Conservation (phyloP, 768 basidiomycete genomes). For the Phanerodontia chrysosporium region DNA sequence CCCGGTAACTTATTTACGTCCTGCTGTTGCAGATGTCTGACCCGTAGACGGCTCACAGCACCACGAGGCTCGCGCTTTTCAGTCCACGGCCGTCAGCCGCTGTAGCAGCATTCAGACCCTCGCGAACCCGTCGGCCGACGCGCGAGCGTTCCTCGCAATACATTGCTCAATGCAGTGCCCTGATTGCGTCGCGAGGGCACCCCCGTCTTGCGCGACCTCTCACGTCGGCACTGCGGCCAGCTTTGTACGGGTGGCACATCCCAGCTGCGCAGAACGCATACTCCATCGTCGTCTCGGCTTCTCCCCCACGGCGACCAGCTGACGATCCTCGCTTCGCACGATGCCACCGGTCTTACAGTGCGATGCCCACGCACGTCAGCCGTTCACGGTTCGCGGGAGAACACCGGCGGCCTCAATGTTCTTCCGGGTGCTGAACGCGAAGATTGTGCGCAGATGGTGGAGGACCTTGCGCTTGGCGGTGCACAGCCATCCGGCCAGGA, state of each 20-base stretch:
- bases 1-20: not conserved
- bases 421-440: not conserved
- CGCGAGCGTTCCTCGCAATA: too few species aligned
- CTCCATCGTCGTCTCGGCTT: not conserved
- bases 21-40: not conserved
- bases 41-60: not conserved
- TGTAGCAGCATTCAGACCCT: not conserved
- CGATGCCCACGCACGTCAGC: not conserved
- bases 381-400: not conserved
- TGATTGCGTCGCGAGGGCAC: too few species aligned
- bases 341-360: not conserved
- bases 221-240: too few species aligned
- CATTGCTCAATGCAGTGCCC: too few species aligned
- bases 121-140: too few species aligned
- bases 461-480: too few species aligned
- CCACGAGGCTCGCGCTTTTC: too few species aligned
- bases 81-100: too few species aligned
- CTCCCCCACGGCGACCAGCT: not conserved
- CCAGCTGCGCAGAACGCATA: too few species aligned
- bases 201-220: too few species aligned
- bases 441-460: not conserved
- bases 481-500: too few species aligned
- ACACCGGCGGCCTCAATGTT: not conserved
- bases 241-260: too few species aligned
- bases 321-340: not conserved